Evolutionary conservation across 2,329 filamentous ascomycete genomes (phyloP).

Genomic region (Epichloe hybrida): DNA sequence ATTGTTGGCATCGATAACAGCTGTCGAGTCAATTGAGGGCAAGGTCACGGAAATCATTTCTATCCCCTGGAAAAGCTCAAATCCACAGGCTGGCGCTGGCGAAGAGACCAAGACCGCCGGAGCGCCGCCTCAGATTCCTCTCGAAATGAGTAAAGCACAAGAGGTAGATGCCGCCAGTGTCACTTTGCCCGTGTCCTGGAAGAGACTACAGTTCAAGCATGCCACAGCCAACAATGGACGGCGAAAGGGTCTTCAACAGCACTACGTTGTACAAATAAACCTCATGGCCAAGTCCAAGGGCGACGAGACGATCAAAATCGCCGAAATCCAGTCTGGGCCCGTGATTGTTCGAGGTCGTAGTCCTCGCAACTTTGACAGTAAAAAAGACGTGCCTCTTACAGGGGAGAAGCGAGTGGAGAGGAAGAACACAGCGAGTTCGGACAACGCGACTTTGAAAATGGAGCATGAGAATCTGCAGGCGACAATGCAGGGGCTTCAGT

Average conservation of each 20-base stretch:
- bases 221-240: constrained; percentile 93
- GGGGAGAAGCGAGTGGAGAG: constrained; percentile 35
- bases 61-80: constrained; percentile 82
- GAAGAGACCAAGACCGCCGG: constrained; percentile 36
- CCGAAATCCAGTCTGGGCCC: constrained; percentile 80
- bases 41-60: constrained; percentile 90
- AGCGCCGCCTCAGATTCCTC: constrained; percentile 38
- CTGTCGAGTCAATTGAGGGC: constrained; percentile 82
- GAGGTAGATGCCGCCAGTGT: constrained; percentile 69
- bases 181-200: constrained; percentile 80
- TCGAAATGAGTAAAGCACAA: constrained; percentile 44
- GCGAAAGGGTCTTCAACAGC: constrained; percentile 86
- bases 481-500: constrained; percentile 18
- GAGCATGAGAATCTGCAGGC: constrained; percentile 20
- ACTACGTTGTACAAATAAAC: constrained; percentile 80
- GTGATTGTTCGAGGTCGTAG: constrained; percentile 90
- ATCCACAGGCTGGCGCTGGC: constrained; percentile 33
- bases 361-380: constrained; percentile 84
- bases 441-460: constrained; percentile 18
- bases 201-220: constrained; percentile 86
- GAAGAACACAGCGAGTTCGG: constrained; percentile 25
- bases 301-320: constrained; percentile 58
- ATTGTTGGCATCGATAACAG: constrained; percentile 69
- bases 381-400: constrained; percentile 70
- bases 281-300: constrained; percentile 61